phyloP scores from a whole-genome alignment of 2,329 filamentous ascomycete genomes.

The Cladobotryum mycophilum region DNA sequence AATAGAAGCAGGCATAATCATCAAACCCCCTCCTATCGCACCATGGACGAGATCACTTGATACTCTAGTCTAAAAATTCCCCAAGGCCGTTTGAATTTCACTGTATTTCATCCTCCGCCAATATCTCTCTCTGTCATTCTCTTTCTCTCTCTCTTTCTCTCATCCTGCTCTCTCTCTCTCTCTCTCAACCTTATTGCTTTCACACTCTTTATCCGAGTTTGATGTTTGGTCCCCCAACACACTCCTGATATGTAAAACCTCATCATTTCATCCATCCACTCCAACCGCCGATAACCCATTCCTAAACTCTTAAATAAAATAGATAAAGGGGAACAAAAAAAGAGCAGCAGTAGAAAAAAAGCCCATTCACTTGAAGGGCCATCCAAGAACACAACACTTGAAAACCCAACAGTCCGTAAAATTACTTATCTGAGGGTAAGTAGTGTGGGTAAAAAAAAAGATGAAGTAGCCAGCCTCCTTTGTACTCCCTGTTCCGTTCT shows the following conservation, averaged over 20 bases:
- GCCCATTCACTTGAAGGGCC: conserved; percentile 32
- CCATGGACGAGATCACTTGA: conserved; percentile 28
- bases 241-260: no score
- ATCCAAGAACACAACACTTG: conserved; percentile 20
- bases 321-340: background rate
- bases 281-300: background rate
- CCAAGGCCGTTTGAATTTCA: background rate
- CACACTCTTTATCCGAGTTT: conserved; percentile 21
- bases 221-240: conserved; percentile 1
- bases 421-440: background rate
- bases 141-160: background rate
- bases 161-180: background rate
- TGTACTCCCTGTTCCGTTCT: conserved; percentile 35
- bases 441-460: background rate
- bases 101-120: conserved; percentile 1
- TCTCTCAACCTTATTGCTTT: background rate
- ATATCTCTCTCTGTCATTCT: no score
- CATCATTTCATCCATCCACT: conserved; percentile 16
- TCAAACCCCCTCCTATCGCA: conserved; percentile 8
- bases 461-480: conserved; percentile 23
- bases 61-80: conserved; percentile 19
- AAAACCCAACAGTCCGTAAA: conserved; percentile 1
- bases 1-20: background rate
- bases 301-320: background rate
- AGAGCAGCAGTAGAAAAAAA: background rate